Evolutionary conservation across 1,139 yeast species (phyloP).

Genomic region (Saccharomyces pastorianus): DNA sequence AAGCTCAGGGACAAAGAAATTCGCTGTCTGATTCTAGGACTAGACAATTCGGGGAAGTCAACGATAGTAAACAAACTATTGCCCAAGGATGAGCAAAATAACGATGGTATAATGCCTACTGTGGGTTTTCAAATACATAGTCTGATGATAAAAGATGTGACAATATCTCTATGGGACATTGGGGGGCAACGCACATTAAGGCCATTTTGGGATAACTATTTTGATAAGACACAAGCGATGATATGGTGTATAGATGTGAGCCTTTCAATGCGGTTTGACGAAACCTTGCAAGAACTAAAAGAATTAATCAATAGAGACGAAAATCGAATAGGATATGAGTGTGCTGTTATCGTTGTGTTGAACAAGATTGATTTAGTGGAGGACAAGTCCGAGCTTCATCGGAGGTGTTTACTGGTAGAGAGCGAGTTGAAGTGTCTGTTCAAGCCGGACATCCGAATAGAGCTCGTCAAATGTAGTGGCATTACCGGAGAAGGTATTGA

Average conservation of each 20-base stretch:
- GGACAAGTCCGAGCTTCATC: constrained; percentile 2
- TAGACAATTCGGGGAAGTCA: constrained; percentile 88
- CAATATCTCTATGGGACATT: constrained; percentile 63
- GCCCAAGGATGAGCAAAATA: constrained; percentile 33
- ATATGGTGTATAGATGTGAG: constrained; percentile 89
- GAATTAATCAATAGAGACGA: constrained; percentile 55
- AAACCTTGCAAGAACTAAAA: constrained; percentile 56
- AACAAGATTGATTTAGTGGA: constrained; percentile 50
- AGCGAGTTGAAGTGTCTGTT: neutral
- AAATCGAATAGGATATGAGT: constrained; percentile 48
- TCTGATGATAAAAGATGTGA: constrained; percentile 32
- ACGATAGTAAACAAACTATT: constrained; percentile 55
- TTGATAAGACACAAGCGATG: constrained; percentile 73
- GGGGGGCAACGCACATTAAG: constrained; percentile 80
- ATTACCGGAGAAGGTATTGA: constrained; percentile 14
- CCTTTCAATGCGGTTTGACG: constrained; percentile 52
- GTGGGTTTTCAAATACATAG: constrained; percentile 57
- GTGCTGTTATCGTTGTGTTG: constrained; percentile 46
- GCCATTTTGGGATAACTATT: constrained; percentile 86
- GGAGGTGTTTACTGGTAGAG: neutral
- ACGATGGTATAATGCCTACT: constrained; percentile 44
- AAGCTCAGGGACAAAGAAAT: constrained; percentile 72
- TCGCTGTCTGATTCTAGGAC: constrained; percentile 66
- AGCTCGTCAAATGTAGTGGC: constrained; percentile 12
- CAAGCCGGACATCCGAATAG: neutral